Evolutionary conservation across 2,329 filamentous ascomycete species (phyloP).

Genomic region (Colletotrichum incanum): DNA sequence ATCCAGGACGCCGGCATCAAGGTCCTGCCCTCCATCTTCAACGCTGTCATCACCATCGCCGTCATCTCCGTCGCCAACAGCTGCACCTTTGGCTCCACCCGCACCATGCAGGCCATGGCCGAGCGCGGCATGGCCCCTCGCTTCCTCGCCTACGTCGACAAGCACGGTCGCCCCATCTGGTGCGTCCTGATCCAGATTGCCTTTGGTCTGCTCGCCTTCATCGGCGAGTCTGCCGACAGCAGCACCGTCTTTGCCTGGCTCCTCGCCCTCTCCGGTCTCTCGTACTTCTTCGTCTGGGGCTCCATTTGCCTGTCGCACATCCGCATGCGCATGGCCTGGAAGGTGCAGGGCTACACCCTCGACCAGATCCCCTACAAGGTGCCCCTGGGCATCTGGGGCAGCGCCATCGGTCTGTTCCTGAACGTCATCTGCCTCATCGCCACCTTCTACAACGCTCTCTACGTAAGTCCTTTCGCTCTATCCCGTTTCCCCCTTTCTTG

Average conservation of each 20-base stretch:
- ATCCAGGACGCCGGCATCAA: slow-evolving; percentile 66
- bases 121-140: slow-evolving; percentile 67
- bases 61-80: slow-evolving; percentile 69
- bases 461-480: slow-evolving; percentile 51
- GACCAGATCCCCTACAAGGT: slow-evolving; percentile 65
- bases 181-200: slow-evolving; percentile 67
- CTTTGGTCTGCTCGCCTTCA: slow-evolving; percentile 74
- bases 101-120: slow-evolving; percentile 67
- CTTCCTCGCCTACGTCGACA: slow-evolving; percentile 74
- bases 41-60: slow-evolving; percentile 65
- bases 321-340: slow-evolving; percentile 76
- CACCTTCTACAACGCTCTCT: slow-evolving; percentile 80
- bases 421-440: slow-evolving; percentile 79
- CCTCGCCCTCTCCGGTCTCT: slow-evolving; percentile 79
- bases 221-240: slow-evolving; percentile 54
- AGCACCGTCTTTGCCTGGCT: slow-evolving; percentile 74
- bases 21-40: slow-evolving; percentile 67
- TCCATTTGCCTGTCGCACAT: slow-evolving; percentile 77
- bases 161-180: slow-evolving; percentile 71
- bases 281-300: slow-evolving; percentile 83
- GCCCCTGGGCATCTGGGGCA: slow-evolving; percentile 74
- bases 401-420: slow-evolving; percentile 77
- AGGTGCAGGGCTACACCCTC: slow-evolving; percentile 68
- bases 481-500: neutral
- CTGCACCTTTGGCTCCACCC: slow-evolving; percentile 65